phyloP scores from a whole-genome alignment of 1,284 basidiomycete species.

The Rhodotorula sp. region DNA sequence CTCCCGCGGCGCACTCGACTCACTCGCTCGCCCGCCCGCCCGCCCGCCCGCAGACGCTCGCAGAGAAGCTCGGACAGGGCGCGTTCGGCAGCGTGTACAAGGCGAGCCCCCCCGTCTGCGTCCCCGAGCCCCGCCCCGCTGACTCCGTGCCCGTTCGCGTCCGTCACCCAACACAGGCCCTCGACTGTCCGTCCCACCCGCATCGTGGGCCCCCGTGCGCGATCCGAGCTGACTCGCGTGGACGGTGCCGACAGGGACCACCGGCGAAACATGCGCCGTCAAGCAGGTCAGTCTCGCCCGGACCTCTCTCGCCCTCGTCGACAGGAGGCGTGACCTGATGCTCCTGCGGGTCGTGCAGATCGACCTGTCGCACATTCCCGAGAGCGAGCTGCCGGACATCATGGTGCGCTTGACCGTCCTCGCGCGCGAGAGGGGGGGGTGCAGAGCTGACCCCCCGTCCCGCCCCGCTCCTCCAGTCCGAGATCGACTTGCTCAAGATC shows the following conservation, averaged over 20 bases:
- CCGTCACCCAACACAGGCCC: constrained; percentile 53
- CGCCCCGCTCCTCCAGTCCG: constrained; percentile 61
- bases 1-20: background rate
- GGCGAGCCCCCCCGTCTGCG: constrained; percentile 14
- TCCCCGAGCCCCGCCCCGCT: too few species aligned
- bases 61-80: constrained; percentile 42
- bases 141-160: background rate
- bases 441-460: constrained; percentile 4
- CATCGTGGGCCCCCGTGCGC: too few species aligned
- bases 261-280: constrained; percentile 48
- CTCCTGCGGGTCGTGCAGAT: too few species aligned
- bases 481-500: constrained; percentile 97
- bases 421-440: too few species aligned
- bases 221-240: background rate
- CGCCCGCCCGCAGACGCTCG: constrained; percentile 37
- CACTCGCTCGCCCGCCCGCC: too few species aligned
- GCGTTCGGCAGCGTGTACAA: constrained; percentile 43
- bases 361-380: constrained; percentile 83
- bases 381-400: constrained; percentile 88
- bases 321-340: too few species aligned
- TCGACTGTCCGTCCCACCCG: constrained; percentile 64
- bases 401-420: constrained; percentile 65
- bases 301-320: background rate
- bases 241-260: constrained; percentile 19
- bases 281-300: constrained; percentile 31